These are phyloP conservation scores for Betula pendula DNA, from an alignment of 306 rosid species.

Conservation along the genomic window DNA sequence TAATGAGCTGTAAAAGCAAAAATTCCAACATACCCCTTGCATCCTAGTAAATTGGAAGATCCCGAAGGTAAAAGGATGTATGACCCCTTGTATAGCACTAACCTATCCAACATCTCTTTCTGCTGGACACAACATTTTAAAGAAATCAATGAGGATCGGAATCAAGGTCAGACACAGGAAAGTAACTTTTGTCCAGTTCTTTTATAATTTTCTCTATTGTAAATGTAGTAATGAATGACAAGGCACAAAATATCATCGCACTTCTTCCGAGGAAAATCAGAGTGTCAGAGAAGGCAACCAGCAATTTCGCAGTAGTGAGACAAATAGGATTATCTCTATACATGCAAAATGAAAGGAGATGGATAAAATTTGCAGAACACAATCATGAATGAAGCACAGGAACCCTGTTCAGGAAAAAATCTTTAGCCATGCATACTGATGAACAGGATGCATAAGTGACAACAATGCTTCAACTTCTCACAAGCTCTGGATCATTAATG, in stretches of 20 bases:
- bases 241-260: background rate
- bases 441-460: background rate
- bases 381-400: background rate
- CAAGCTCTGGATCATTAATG: background rate
- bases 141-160: background rate
- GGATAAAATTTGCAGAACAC: background rate
- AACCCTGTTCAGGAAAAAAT: background rate
- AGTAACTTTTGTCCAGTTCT: background rate
- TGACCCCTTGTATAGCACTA: background rate
- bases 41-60: background rate
- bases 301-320: background rate
- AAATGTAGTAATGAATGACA: background rate
- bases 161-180: background rate
- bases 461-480: too few relatives aligned
- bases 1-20: background rate
- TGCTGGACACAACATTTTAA: background rate
- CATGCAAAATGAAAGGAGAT: background rate
- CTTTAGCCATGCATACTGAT: background rate
- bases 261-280: background rate
- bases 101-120: background rate
- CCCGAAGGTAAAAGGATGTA: background rate
- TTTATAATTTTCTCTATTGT: background rate
- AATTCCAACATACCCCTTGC: background rate
- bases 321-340: background rate
- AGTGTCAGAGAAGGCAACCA: background rate